A percentile compares a stretch with the other conserved stretches of the same genome.
These are phyloP conservation scores for Phytophthora capsici DNA, from an alignment of 352 stramenopile genomes.

Conservation along the genomic window DNA sequence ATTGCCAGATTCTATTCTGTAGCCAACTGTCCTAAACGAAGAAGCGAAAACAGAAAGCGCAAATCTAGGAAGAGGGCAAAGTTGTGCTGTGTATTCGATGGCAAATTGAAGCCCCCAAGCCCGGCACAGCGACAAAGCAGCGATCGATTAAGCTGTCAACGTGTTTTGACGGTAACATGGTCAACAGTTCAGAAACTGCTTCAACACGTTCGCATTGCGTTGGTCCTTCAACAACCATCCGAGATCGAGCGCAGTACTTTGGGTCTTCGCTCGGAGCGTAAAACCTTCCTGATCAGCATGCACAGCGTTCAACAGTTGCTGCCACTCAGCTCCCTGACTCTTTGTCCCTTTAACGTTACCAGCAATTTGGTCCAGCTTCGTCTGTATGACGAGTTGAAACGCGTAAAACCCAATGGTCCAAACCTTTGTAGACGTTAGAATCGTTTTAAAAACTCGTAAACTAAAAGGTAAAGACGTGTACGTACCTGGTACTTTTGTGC, in stretches of 20 bases:
- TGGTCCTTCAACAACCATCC: slow-evolving; percentile 37
- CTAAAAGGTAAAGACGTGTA: neutral
- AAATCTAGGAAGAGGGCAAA: slow-evolving; percentile 9
- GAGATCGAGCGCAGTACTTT: slow-evolving; percentile 14
- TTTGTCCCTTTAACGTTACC: neutral
- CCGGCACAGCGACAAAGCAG: slow-evolving; percentile 9
- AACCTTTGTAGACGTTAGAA: slow-evolving; percentile 33
- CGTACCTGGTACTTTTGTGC: slow-evolving; percentile 34
- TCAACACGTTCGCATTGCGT: slow-evolving; percentile 38
- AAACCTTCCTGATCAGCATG: slow-evolving; percentile 19
- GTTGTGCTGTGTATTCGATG: slow-evolving; percentile 14
- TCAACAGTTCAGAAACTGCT: slow-evolving; percentile 23
- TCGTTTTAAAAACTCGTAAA: too few relatives aligned
- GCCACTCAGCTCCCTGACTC: slow-evolving; percentile 25
- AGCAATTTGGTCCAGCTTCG: slow-evolving; percentile 24
- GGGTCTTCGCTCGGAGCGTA: slow-evolving; percentile 8
- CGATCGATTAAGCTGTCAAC: neutral
- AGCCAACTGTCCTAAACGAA: too few relatives aligned
- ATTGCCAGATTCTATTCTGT: too few relatives aligned
- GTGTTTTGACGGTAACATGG: too few relatives aligned
- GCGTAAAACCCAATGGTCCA: slow-evolving; percentile 49
- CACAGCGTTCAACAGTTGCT: slow-evolving; percentile 25
- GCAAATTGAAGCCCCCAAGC: neutral
- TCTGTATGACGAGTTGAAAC: slow-evolving; percentile 43
- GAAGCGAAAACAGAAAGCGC: too few relatives aligned